Percentiles rank a stretch among this genome's conserved stretches.
Evolutionary conservation across 495 filamentous ascomycete genomes (phyloP).

Genomic region (Stereocaulon alpinum): DNA sequence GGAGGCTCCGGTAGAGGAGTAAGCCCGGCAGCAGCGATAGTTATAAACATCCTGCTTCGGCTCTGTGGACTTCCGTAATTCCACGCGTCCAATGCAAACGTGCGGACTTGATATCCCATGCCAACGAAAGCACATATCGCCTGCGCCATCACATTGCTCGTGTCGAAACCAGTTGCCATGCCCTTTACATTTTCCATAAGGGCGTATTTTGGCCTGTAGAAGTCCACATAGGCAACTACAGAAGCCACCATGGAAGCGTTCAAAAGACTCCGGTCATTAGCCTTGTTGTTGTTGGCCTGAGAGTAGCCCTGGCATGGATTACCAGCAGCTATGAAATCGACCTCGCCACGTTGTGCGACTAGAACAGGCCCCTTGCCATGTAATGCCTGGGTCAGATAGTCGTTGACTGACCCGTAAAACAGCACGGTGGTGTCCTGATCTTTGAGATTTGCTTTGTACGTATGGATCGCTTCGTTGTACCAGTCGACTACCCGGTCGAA

Average conservation of each 20-base stretch:
- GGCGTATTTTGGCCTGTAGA: slow-evolving; percentile 62
- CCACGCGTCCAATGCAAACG: slow-evolving; percentile 57
- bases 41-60: slow-evolving; percentile 54
- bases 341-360: slow-evolving; percentile 47
- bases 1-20: slow-evolving; percentile 40
- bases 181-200: slow-evolving; percentile 61
- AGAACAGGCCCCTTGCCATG: slow-evolving; percentile 32
- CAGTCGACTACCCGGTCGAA: slow-evolving; percentile 58
- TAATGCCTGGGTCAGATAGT: slow-evolving; percentile 48
- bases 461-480: slow-evolving; percentile 50
- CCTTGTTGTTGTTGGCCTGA: slow-evolving; percentile 40
- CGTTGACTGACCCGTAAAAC: slow-evolving; percentile 59
- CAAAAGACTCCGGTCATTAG: slow-evolving; percentile 36
- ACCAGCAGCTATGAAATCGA: slow-evolving; percentile 61
- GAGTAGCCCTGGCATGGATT: slow-evolving; percentile 69
- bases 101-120: slow-evolving; percentile 60
- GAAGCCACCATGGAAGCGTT: slow-evolving; percentile 65
- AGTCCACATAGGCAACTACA: slow-evolving; percentile 60
- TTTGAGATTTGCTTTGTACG: slow-evolving; percentile 52
- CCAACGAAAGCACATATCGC: slow-evolving; percentile 58
- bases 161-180: slow-evolving; percentile 39
- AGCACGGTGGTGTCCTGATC: slow-evolving; percentile 30
- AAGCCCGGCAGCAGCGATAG: slow-evolving; percentile 52
- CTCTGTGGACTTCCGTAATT: slow-evolving; percentile 52
- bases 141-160: slow-evolving; percentile 55